phyloP scores from a whole-genome alignment of 176 grass and related monocot species.

The Ampelocalamus luodianensis region DNA sequence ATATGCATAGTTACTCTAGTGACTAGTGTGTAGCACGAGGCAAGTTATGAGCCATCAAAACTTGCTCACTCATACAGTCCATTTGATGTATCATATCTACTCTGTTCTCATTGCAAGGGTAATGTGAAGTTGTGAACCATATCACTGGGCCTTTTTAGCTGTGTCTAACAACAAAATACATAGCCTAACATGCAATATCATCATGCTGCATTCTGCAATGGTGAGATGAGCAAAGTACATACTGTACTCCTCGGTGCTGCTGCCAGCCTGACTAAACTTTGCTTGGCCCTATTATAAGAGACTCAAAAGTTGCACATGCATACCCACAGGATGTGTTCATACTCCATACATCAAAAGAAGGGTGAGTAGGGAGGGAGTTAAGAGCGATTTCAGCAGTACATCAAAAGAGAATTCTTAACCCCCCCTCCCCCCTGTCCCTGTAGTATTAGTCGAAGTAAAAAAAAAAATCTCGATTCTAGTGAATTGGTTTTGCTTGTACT shows the following conservation, averaged over 20 bases:
- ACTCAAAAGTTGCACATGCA: too few relatives aligned
- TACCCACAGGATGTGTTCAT: too few relatives aligned
- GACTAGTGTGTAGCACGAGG: not conserved
- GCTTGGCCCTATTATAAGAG: not conserved
- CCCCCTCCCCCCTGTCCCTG: too few relatives aligned
- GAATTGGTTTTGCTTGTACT: conserved; percentile 1
- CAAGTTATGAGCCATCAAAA: not conserved
- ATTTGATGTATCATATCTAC: not conserved
- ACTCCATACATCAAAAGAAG: too few relatives aligned
- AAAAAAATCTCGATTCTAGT: conserved; percentile 13
- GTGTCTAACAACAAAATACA: not conserved
- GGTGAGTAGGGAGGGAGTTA: too few relatives aligned
- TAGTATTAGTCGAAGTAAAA: not conserved
- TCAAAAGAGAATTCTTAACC: too few relatives aligned
- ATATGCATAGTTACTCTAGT: not conserved
- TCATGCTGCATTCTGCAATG: not conserved
- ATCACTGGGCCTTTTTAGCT: not conserved
- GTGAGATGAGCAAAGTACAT: not conserved
- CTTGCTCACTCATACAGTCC: not conserved
- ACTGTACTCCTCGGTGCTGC: too few relatives aligned
- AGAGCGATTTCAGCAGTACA: too few relatives aligned
- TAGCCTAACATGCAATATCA: not conserved
- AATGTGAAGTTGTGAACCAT: not conserved
- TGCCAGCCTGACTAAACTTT: not conserved
- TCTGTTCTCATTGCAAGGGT: not conserved